Evolutionary conservation across 2,329 filamentous ascomycete species (phyloP).

Genomic region (Botryotinia narcissicola): DNA sequence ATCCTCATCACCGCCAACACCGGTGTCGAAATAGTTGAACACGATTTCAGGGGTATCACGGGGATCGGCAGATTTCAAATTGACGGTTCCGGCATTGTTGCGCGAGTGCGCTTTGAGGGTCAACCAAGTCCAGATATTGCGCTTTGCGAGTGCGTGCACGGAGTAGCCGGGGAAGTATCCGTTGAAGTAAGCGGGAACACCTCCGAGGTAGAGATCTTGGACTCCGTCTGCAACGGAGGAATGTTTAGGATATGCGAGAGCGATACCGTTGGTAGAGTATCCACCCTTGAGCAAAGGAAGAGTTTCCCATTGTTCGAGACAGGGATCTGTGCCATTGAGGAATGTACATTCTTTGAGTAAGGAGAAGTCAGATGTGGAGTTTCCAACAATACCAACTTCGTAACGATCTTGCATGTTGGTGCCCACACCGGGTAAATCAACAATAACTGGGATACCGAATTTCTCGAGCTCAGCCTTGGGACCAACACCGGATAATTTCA

Average conservation of each 20-base stretch:
- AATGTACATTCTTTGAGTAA: conserved; percentile 40
- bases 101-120: conserved; percentile 57
- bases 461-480: conserved; percentile 40
- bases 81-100: conserved; percentile 60
- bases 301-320: conserved; percentile 37
- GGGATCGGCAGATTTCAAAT: conserved; percentile 58
- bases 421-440: conserved; percentile 60
- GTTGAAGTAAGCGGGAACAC: conserved; percentile 27
- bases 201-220: conserved; percentile 24
- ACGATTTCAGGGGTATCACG: conserved; percentile 61
- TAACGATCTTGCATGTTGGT: conserved; percentile 55
- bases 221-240: conserved; percentile 14
- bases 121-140: conserved; percentile 22
- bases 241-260: conserved; percentile 29
- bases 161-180: conserved; percentile 42
- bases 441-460: conserved; percentile 51
- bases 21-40: conserved; percentile 55
- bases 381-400: conserved; percentile 45
- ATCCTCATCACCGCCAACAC: conserved; percentile 21
- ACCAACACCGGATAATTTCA: conserved; percentile 48
- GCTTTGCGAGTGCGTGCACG: conserved; percentile 42
- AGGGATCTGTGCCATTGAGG: conserved; percentile 40
- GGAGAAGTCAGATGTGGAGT: conserved; percentile 42
- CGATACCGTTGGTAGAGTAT: conserved; percentile 50
- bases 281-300: conserved; percentile 19